Base-by-base conservation (phyloP, 2,329 filamentous ascomycete species). In the Trichoderma guizhouense region DNA sequence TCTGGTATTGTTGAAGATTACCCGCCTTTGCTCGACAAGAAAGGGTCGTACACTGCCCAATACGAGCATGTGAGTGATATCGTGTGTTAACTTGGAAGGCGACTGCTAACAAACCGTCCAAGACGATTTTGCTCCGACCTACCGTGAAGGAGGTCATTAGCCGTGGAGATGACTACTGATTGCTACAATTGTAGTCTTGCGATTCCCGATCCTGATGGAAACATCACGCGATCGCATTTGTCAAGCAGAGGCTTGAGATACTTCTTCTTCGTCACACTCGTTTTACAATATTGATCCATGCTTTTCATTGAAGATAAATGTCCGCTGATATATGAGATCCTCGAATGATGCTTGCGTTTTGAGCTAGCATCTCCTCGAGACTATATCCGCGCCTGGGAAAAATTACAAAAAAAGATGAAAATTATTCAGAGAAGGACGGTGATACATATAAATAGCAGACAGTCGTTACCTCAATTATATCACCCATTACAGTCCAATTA, bases 31-130 rank as follows among this genome's bases (percentile, higher is more conserved):
- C 90, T 92, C 73, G 93, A 97, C 82, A 89, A 93, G 81, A 95
- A 95, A 86, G 93, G 93, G 55, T 95, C 92, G 18, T 96, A 95
- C 80, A 94, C 93, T 9, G 94, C 94, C 72, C 93, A 97, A 80
- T 95, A 89, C 79, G 93, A 97, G 85, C 93, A 97, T 84, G 93
- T 95, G 83, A 86, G 91, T 87, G 32, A 36, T 51, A 18, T 3
- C 47, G 21, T 61, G 51, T 43, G 15, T 28, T 1, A 72, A 65
- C 72, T 55, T 5, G 2, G 24, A 15, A 18, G 7, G 18, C 18
- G 3, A 3, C 9, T 34, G 58, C 51, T 72, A 55, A 70, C 15
- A 5, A 21, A 39, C 3, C 9, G 55, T 5, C 72, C 5, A 62
- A 92, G 90, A 92, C 91, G 18, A 90, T 93, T 76, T 79, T 93